phyloP scores from a whole-genome alignment of 1,284 basidiomycete species.

The Lignosus rhinocerotis region DNA sequence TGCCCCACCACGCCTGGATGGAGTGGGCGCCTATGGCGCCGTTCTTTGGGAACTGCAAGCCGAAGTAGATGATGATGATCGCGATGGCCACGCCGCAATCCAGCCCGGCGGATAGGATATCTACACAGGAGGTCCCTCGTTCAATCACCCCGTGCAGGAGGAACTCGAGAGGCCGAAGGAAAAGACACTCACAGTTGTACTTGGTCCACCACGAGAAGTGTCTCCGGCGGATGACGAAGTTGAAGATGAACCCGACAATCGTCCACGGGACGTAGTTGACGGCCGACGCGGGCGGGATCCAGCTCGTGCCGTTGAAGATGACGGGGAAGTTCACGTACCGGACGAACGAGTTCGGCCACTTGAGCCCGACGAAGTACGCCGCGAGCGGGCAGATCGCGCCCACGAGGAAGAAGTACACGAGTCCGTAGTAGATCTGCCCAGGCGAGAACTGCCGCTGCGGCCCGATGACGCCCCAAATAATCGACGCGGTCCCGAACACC shows the following conservation, averaged over 20 bases:
- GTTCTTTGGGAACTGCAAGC: conserved; percentile 45
- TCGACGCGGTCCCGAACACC: conserved; percentile 33
- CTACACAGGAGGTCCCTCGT: conserved; percentile 23
- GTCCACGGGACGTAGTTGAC: conserved; percentile 46
- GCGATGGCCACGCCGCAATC: conserved; percentile 49
- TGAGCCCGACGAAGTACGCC: conserved; percentile 36
- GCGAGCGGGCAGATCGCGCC: conserved; percentile 43
- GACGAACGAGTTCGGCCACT: conserved; percentile 53
- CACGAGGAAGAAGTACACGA: conserved; percentile 49
- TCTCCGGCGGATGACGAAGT: conserved; percentile 43
- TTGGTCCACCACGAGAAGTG: conserved; percentile 47
- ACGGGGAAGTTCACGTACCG: conserved; percentile 76
- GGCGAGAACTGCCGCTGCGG: conserved; percentile 41
- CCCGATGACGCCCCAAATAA: conserved; percentile 43
- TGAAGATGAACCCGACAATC: conserved; percentile 43
- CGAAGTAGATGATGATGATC: conserved; percentile 49
- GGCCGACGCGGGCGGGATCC: conserved; percentile 43
- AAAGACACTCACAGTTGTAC: conserved; percentile 43
- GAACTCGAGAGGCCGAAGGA: background rate
- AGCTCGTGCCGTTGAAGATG: conserved; percentile 36
- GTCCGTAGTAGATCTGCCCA: conserved; percentile 42
- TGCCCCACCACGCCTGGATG: conserved; percentile 45
- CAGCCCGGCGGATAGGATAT: conserved; percentile 51
- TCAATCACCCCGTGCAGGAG: background rate
- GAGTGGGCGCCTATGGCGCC: conserved; percentile 42